phyloP scores from a whole-genome alignment of 1,284 basidiomycete species.

The Ceratobasidium sp. region DNA sequence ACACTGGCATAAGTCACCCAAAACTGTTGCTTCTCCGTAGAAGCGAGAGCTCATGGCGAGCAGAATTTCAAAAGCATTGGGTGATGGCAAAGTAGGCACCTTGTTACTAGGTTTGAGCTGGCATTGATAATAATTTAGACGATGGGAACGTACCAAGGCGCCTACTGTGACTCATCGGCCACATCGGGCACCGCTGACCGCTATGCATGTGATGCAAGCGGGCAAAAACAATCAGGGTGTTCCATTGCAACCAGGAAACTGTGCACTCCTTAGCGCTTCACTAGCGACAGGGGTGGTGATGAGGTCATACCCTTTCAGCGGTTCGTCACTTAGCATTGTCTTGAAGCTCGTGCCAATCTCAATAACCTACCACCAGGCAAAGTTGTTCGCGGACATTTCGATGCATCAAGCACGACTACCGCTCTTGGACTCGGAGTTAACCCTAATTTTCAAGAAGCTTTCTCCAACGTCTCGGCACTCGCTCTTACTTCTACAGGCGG shows the following conservation, averaged over 20 bases:
- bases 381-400: slow-evolving; percentile 74
- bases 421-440: slow-evolving; percentile 71
- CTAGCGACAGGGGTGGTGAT: slow-evolving; percentile 75
- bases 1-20: slow-evolving; percentile 54
- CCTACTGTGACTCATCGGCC: slow-evolving; percentile 68
- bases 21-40: slow-evolving; percentile 63
- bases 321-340: slow-evolving; percentile 47
- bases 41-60: slow-evolving; percentile 67
- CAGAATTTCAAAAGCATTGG: slow-evolving; percentile 67
- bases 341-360: not conserved
- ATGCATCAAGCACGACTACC: slow-evolving; percentile 64
- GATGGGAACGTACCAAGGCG: slow-evolving; percentile 70
- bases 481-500: slow-evolving; percentile 61
- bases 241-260: slow-evolving; percentile 53
- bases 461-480: slow-evolving; percentile 60
- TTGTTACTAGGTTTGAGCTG: slow-evolving; percentile 18
- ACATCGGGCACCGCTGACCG: slow-evolving; percentile 60
- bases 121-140: slow-evolving; percentile 54
- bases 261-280: slow-evolving; percentile 68
- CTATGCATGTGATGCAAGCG: slow-evolving; percentile 31
- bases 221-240: slow-evolving; percentile 46
- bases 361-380: slow-evolving; percentile 48
- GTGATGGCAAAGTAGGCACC: slow-evolving; percentile 60
- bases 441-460: slow-evolving; percentile 74
- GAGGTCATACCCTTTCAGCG: slow-evolving; percentile 74